Conservation (phyloP, 371 early-diverging fungal species). For the Mortierella sp. region DNA sequence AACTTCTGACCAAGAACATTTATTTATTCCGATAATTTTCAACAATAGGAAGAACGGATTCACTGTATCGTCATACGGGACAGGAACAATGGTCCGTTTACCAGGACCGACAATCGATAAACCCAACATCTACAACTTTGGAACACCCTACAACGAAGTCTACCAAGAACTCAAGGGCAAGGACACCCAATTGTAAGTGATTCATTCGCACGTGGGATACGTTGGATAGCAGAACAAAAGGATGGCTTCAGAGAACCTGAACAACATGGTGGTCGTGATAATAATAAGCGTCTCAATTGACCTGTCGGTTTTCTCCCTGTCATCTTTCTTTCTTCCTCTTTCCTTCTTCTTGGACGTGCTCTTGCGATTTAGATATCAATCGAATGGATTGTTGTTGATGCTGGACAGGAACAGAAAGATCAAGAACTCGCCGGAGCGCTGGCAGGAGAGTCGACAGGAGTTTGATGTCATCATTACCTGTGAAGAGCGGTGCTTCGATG, state of each 20-base stretch:
- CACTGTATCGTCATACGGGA: constrained; percentile 89
- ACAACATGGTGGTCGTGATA: no score
- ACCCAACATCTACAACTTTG: constrained; percentile 94
- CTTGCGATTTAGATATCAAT: constrained; percentile 73
- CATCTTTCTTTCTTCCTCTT: no score
- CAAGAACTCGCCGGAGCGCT: constrained; percentile 92
- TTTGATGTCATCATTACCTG: constrained; percentile 97
- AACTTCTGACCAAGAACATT: no score
- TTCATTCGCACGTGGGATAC: not conserved
- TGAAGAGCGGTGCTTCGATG: constrained; percentile 96
- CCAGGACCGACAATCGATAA: constrained; percentile 91
- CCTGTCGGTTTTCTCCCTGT: not conserved
- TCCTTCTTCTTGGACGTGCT: no score
- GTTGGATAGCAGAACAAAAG: not conserved
- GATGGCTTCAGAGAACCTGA: no score
- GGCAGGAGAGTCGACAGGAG: constrained; percentile 80
- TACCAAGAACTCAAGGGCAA: constrained; percentile 85
- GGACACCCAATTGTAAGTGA: constrained; percentile 77
- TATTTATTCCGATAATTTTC: not conserved
- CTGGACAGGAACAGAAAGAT: constrained; percentile 93
- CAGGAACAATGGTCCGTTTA: constrained; percentile 91
- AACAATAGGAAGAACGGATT: constrained; percentile 77
- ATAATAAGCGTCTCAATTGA: not conserved
- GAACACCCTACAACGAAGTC: constrained; percentile 92
- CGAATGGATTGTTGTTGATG: constrained; percentile 92